Base-by-base conservation (phyloP, 2,329 filamentous ascomycete genomes). In the Microascus cirrosus region DNA sequence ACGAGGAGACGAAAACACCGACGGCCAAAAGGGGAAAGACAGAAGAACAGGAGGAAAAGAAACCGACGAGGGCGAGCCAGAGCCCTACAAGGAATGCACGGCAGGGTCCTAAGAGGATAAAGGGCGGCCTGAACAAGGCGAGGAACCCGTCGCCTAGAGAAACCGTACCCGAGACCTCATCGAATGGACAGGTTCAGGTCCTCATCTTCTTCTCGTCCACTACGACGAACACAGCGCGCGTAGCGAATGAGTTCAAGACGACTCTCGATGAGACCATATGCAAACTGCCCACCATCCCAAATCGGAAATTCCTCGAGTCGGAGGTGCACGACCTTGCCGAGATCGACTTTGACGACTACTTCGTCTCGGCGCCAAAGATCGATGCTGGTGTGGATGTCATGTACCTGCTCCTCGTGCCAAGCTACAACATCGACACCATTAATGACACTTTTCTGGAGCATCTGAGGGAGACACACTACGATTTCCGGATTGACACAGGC, bases 351-450 rank as follows among this genome's bases (percentile, higher is more conserved):
- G 93, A 99, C 65, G 91, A 96, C 67, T 96, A 87, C 71, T 97
- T 97, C 67, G 84, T 95, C 59, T 81, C 79, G 2, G 82, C 85
- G 1, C 90, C 92, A 0, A 88, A 88, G 67, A 67, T 74, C 5
- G 69, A 74, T 28, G 68, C 74, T 1, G 70, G 77, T n/a, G 71
- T 79, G 2, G 83, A 85, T 61, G 82, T 86, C 64, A 85, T 96
- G 64, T 99, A 97, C 71, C 77, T 95, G 45, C 78, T 97, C 58
- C 74, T 97, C 42, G 72, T 96, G 3, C 94, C 93, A 0, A 92
- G 89, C 62, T 97, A 96, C 76, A 95, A 97, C 67, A 96, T 96
- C 66, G 93, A 96, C 66, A 93, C 89, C 8, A 88, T 95, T 63
- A 83, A 96, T 63, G 88, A 92, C 66, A 93, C 84, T 18, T 92